Evolutionary conservation across 202 grass and related monocot species (phyloP).

Genomic region (Tripidium arundinaceum): DNA sequence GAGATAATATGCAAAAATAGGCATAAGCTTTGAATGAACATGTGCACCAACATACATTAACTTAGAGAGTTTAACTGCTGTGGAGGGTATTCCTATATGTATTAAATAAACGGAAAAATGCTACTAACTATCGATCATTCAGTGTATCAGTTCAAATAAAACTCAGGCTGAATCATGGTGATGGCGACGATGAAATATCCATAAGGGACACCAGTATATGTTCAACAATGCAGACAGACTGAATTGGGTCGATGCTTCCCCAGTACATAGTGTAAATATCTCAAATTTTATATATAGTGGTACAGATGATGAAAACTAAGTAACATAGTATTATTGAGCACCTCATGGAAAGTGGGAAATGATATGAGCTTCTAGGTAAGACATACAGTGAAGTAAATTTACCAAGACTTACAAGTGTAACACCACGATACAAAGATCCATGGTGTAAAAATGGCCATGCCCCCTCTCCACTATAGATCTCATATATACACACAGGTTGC

Average conservation of each 20-base stretch:
- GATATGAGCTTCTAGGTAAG: not conserved
- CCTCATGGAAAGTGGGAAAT: not conserved
- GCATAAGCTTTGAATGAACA: conserved; percentile 19
- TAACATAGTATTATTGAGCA: conserved; percentile 2
- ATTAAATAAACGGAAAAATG: not conserved
- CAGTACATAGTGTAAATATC: not conserved
- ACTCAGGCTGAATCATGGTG: not conserved
- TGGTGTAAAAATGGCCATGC: conserved; percentile 86
- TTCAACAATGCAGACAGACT: not conserved
- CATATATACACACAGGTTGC: conserved; percentile 81
- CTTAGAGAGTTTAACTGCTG: conserved; percentile 9
- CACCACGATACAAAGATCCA: conserved; percentile 90
- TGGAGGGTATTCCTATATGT: not conserved
- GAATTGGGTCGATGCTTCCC: not conserved
- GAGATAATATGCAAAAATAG: conserved; percentile 43
- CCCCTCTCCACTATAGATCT: conserved; percentile 83
- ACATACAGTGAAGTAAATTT: conserved; percentile 21
- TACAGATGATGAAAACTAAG: conserved; percentile 2
- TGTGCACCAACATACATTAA: not conserved
- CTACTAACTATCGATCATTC: not conserved
- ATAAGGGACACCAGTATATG: not conserved
- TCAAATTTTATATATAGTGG: not conserved
- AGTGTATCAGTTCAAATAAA: not conserved
- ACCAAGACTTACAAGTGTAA: conserved; percentile 68
- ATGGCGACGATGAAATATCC: not conserved